Base-by-base conservation (phyloP, 2,329 filamentous ascomycete species). In the Penicillium sp. region DNA sequence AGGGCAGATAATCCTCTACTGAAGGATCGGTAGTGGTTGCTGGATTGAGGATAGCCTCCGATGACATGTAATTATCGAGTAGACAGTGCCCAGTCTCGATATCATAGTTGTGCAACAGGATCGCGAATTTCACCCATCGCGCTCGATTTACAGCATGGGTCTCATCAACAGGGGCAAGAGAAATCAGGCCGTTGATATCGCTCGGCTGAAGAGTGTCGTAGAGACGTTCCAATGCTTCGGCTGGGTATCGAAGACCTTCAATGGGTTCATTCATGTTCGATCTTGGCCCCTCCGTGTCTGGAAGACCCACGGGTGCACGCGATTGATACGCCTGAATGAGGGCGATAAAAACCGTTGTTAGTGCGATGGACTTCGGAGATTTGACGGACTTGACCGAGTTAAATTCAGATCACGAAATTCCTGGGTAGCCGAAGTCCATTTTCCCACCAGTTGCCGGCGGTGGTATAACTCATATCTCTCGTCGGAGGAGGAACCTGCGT, bases 371-470 rank as follows among this genome's bases (percentile, higher is more conserved):
- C 13, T 42, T 47, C 13, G 23, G 45, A 47, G 45, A 47, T 47
- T 47, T 24, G 39, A 42, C 13, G 4, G 28, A 43, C 6, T 32
- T 43, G 18, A 43, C 9, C 41, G 38, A 38, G 39, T 37, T 47
- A n/a, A n/a, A 47, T 35, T 42, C 44, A 55, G 50, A 50, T 55
- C 53, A 46, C 53, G 50, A 42, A 53, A 50, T 39, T 45, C 44
- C 37, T 53, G 53, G 28, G 44, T 44, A 12, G 50, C 53, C 20
- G 50, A 50, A 43, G 50, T 47, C 53, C 53, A 55, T 24, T 41
- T 44, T 40, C 49, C 50, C 13, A 55, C 47, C 9, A 53, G 45
- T 18, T 46, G 27, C 15, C 53, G 53, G 6, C 50, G 44, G 24
- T 51, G 53, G 10, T 42, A 33, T 35, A 53, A 24, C 32, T 55